Conservation (phyloP, 371 early-diverging fungal genomes). For the Chytridium lagenaria region DNA sequence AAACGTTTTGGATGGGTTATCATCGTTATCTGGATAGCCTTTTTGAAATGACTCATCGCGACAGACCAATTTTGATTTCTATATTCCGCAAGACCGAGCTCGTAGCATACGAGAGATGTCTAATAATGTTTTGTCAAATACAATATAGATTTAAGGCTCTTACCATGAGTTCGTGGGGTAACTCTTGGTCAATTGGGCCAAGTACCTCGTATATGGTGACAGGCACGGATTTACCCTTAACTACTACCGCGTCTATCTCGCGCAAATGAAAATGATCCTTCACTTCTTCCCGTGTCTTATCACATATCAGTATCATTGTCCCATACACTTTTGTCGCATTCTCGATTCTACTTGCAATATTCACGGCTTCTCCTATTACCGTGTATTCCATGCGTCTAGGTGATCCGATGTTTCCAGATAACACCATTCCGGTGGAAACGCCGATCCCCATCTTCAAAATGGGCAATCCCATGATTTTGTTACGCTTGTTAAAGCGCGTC, state of each 20-base stretch:
- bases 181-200: conserved; percentile 26
- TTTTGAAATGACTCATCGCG: conserved; percentile 55
- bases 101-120: conserved; percentile 55
- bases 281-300: conserved; percentile 46
- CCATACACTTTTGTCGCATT: conserved; percentile 44
- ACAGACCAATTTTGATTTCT: conserved; percentile 50
- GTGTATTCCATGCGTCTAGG: conserved; percentile 43
- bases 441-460: conserved; percentile 37
- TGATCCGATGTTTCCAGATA: conserved; percentile 52
- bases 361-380: conserved; percentile 53
- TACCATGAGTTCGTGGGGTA: conserved; percentile 46
- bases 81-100: conserved; percentile 55
- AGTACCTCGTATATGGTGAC: conserved; percentile 47
- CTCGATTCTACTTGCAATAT: conserved; percentile 41
- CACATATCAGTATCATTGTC: conserved; percentile 46
- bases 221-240: conserved; percentile 26
- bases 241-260: conserved; percentile 45
- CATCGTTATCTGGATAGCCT: conserved; percentile 53
- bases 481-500: conserved; percentile 40
- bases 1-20: conserved; percentile 47
- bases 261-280: conserved; percentile 48
- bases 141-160: not conserved
- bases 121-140: conserved; percentile 12
- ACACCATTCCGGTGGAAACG: conserved; percentile 43
- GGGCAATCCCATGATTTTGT: conserved; percentile 24